These are phyloP conservation scores for Arthroderma sp. DNA, from an alignment of 2,329 filamentous ascomycete species.

Conservation along the genomic window DNA sequence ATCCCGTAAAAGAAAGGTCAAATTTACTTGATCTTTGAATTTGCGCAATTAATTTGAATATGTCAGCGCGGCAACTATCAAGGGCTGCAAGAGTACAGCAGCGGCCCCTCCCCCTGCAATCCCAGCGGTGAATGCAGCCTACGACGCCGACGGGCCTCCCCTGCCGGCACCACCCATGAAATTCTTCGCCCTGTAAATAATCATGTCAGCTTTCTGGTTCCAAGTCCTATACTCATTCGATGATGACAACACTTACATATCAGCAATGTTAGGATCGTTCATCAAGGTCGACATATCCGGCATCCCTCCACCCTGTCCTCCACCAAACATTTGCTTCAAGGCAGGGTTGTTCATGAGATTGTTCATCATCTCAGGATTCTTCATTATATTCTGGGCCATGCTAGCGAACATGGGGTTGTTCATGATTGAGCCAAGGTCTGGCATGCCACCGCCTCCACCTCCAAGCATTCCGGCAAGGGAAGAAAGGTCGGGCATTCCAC, in stretches of 20 bases:
- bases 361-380: conserved; percentile 81
- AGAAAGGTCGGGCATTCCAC: conserved; percentile 59
- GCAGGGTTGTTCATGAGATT: conserved; percentile 92
- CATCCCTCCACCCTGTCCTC: conserved; percentile 59
- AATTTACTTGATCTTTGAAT: no score
- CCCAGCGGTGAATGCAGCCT: no score
- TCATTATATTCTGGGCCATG: conserved; percentile 97
- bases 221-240: no score
- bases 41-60: no score
- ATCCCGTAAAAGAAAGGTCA: no score
- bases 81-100: no score
- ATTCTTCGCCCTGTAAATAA: conserved; percentile 44
- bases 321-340: conserved; percentile 58
- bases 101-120: no score
- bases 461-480: conserved; percentile 62
- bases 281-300: conserved; percentile 76
- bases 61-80: no score
- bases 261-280: conserved; percentile 81
- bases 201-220: conserved; percentile 6
- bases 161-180: conserved; percentile 51
- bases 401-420: conserved; percentile 95
- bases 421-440: conserved; percentile 78
- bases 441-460: conserved; percentile 65
- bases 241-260: conserved; percentile 57
- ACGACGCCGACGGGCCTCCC: conserved; percentile 14